These are phyloP conservation scores for Phoma sp. DNA, from an alignment of 2,329 filamentous ascomycete genomes.

Conservation along the genomic window DNA sequence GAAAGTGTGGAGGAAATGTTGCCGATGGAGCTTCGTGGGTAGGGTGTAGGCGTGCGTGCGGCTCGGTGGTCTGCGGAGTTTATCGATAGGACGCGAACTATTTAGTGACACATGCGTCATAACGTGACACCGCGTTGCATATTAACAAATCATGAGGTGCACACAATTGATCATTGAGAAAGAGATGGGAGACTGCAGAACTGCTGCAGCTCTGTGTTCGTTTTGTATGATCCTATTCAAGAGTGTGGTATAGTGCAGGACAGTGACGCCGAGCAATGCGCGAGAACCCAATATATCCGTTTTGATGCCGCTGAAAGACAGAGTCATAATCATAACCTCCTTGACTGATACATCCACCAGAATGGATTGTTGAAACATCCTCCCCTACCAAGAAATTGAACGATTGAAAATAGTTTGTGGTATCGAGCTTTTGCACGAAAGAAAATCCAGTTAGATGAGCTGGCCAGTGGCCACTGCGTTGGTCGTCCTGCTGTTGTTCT, in stretches of 20 bases:
- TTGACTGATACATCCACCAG: conserved; percentile 1
- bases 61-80: conserved; percentile 19
- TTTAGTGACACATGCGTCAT: conserved; percentile 1
- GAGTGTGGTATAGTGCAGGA: conserved; percentile 19
- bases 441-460: conserved; percentile 31
- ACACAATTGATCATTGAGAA: conserved; percentile 24
- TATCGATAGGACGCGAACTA: conserved; percentile 35
- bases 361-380: conserved; percentile 9
- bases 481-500: conserved; percentile 30
- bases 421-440: not conserved
- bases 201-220: conserved; percentile 1
- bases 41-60: not conserved
- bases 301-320: conserved; percentile 36
- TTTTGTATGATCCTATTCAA: conserved; percentile 9
- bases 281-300: conserved; percentile 12
- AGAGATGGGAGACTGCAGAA: not conserved
- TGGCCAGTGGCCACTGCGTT: conserved; percentile 43
- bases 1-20: not conserved
- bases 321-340: conserved; percentile 17
- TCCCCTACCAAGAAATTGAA: conserved; percentile 5
- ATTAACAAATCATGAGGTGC: not conserved
- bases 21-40: not conserved
- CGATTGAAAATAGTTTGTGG: not conserved
- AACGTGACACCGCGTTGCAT: conserved; percentile 12
- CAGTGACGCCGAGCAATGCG: conserved; percentile 15